Percentiles rank a stretch among this genome's conserved stretches.
Conservation (phyloP, 2,329 filamentous ascomycete species). For the Lachnellula arida region DNA sequence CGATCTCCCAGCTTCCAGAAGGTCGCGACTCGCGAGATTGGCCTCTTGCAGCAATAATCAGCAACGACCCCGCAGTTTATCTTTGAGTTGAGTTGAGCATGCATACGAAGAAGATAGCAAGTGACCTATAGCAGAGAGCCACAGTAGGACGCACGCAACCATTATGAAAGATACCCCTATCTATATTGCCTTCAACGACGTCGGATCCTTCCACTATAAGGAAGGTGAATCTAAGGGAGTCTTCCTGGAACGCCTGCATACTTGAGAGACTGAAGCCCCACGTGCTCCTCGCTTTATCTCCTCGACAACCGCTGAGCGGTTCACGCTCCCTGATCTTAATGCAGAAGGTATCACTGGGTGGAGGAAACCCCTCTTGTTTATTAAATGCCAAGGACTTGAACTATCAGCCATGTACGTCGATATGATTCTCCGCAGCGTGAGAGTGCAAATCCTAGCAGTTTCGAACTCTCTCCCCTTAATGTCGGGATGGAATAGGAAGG, state of each 20-base stretch:
- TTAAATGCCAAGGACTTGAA: not conserved
- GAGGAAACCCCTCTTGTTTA: not conserved
- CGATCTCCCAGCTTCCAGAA: not conserved
- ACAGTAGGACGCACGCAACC: not conserved
- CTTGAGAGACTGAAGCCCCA: not conserved
- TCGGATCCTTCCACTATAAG: not conserved
- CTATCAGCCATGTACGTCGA: not conserved
- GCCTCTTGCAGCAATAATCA: not conserved
- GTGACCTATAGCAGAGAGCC: not conserved
- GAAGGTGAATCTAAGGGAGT: not conserved
- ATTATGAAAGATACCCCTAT: not conserved
- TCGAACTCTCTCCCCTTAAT: not conserved
- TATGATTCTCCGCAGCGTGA: not conserved
- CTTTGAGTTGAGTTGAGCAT: not conserved
- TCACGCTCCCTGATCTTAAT: not conserved
- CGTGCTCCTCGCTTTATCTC: not conserved
- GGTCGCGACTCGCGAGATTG: not conserved
- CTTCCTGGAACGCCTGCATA: not conserved
- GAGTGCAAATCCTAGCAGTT: not conserved
- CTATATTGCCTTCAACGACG: not conserved
- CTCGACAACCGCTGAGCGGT: not conserved
- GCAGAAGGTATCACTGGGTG: not conserved
- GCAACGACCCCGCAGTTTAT: not conserved
- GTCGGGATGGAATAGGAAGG: not conserved
- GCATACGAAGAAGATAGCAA: not conserved